Evolutionary conservation across 331 rosid genomes (phyloP).

Genomic region (Cydonia oblonga): DNA sequence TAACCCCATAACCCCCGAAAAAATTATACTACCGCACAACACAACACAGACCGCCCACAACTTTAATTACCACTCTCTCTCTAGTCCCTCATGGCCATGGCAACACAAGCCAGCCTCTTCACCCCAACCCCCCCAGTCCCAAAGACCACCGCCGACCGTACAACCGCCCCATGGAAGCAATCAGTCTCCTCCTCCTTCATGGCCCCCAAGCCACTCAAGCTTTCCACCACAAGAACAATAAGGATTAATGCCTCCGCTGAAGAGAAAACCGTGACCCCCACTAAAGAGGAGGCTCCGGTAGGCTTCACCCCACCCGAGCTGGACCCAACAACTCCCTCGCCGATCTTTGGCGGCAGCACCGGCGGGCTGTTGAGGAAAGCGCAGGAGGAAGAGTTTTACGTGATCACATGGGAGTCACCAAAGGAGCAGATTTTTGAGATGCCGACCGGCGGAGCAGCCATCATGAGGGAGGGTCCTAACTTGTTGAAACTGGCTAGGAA

Average conservation of each 20-base stretch:
- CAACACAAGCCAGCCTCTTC: slow-evolving; percentile 82
- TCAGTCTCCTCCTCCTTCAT: slow-evolving; percentile 37
- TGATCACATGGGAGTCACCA: slow-evolving; percentile 86
- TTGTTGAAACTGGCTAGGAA: slow-evolving; percentile 81
- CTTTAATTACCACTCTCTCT: no score
- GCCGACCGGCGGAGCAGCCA: slow-evolving; percentile 99
- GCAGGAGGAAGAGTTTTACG: slow-evolving; percentile 92
- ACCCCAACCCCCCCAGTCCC: slow-evolving; percentile 44
- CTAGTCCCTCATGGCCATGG: slow-evolving; percentile 50
- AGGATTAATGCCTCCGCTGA: slow-evolving; percentile 30
- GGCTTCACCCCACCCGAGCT: slow-evolving; percentile 89
- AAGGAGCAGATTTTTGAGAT: slow-evolving; percentile 96
- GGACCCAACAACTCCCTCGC: slow-evolving; percentile 90
- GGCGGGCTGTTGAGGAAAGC: slow-evolving; percentile 88
- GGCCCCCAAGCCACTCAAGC: slow-evolving; percentile 35
- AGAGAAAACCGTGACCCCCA: slow-evolving; percentile 21
- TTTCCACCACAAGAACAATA: slow-evolving; percentile 17
- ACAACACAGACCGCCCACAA: background rate
- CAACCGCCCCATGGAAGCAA: slow-evolving; percentile 48
- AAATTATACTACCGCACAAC: background rate
- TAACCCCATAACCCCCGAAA: background rate
- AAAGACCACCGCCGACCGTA: slow-evolving; percentile 5
- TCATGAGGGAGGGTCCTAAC: slow-evolving; percentile 90
- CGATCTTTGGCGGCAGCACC: slow-evolving; percentile 90
- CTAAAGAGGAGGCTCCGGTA: slow-evolving; percentile 50